A percentile compares a stretch with the other conserved stretches of the same genome.
Conservation (phyloP, 371 early-diverging fungal species). For the Syncephalastrum sp. region DNA sequence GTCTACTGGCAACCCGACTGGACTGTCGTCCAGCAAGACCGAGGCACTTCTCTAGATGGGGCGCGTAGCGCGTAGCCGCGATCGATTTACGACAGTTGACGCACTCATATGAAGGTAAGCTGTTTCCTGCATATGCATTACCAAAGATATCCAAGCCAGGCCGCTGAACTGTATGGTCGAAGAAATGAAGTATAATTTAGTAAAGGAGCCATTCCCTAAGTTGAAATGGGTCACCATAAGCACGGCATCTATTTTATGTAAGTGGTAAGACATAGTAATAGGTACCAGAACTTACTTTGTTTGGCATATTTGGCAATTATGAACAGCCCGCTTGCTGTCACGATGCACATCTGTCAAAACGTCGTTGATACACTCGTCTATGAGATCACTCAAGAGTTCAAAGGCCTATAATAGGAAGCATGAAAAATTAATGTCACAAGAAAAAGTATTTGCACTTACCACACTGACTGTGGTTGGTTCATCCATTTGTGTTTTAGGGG, state of each 20-base stretch:
- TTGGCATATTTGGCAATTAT: slow-evolving; percentile 69
- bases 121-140: slow-evolving; percentile 54
- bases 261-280: no score
- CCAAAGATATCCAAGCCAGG: slow-evolving; percentile 35
- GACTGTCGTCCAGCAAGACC: slow-evolving; percentile 76
- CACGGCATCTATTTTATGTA: no score
- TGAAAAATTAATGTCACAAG: no score
- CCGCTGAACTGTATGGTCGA: no score
- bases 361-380: slow-evolving; percentile 70
- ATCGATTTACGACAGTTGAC: slow-evolving; percentile 73
- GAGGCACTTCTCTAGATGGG: slow-evolving; percentile 89
- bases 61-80: slow-evolving; percentile 82
- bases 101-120: slow-evolving; percentile 70
- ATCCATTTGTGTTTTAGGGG: slow-evolving; percentile 1
- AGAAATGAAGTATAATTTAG: no score
- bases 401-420: slow-evolving; percentile 29
- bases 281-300: slow-evolving; percentile 46
- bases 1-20: slow-evolving; percentile 61
- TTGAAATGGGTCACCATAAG: no score
- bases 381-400: slow-evolving; percentile 46
- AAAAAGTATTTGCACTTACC: no score
- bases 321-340: slow-evolving; percentile 54
- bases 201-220: no score
- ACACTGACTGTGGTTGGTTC: no score
- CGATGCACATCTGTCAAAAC: slow-evolving; percentile 66